Evolutionary conservation across 2,329 filamentous ascomycete species (phyloP).

Genomic region (Colletotrichum tanaceti): DNA sequence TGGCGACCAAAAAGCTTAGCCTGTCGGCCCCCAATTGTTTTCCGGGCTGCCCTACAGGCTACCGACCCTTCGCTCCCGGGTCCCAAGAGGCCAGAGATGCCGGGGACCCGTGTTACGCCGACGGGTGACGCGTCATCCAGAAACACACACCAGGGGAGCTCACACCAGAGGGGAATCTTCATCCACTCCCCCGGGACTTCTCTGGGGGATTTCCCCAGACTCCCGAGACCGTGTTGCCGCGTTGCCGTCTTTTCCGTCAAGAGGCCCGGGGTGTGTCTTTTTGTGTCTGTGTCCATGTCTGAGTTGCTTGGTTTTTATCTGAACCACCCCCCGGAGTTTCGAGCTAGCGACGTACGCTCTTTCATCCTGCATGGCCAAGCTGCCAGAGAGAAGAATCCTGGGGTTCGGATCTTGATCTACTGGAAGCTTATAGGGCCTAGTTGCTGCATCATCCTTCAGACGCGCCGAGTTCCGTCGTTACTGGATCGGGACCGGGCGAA

Average conservation of each 20-base stretch:
- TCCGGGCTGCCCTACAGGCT: not conserved
- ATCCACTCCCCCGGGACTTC: conserved; percentile 9
- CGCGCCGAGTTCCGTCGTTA: not conserved
- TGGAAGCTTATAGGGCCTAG: not conserved
- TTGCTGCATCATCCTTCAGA: not conserved
- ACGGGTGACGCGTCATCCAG: conserved; percentile 29
- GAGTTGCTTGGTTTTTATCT: not conserved
- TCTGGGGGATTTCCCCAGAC: not conserved
- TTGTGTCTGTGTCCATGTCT: not conserved
- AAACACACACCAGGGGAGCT: not conserved
- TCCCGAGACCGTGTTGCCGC: not conserved
- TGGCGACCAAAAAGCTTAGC: conserved; percentile 29
- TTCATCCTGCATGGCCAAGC: not conserved
- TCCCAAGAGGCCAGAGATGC: conserved; percentile 1
- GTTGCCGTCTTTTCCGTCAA: not conserved
- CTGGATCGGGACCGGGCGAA: not conserved
- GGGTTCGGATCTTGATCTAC: not conserved
- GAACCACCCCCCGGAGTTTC: not conserved
- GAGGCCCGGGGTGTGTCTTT: not conserved
- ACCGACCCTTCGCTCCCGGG: conserved; percentile 5
- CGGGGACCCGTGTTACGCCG: conserved; percentile 30
- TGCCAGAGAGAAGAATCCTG: not conserved
- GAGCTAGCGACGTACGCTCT: not conserved
- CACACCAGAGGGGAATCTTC: not conserved
- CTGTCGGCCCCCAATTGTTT: conserved; percentile 28